A percentile compares a stretch with the other conserved stretches of the same genome.
Evolutionary conservation across 805 yeast genomes (phyloP).

Genomic region (Nakazawaea wyomingensis): DNA sequence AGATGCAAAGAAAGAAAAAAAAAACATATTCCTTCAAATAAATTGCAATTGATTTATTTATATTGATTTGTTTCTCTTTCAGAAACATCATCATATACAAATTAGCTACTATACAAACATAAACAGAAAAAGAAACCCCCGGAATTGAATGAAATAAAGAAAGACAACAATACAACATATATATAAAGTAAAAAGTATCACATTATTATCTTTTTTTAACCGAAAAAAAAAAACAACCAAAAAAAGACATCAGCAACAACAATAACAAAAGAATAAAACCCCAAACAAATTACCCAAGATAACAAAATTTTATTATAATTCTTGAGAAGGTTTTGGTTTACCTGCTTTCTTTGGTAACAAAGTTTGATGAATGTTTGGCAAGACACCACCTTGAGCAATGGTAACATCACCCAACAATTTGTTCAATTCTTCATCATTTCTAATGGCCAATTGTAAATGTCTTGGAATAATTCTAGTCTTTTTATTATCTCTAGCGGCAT

Average conservation of each 20-base stretch:
- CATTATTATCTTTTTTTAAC: no score
- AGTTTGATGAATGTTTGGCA: slow-evolving; percentile 94
- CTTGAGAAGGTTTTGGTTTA: slow-evolving; percentile 53
- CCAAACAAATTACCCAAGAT: no score
- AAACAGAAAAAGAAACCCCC: background rate
- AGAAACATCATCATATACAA: background rate
- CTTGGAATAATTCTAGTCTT: slow-evolving; percentile 98
- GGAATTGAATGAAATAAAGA: background rate
- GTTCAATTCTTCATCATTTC: slow-evolving; percentile 98
- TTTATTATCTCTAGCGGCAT: slow-evolving; percentile 98
- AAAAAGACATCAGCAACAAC: no score
- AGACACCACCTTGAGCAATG: slow-evolving; percentile 98
- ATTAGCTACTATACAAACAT: background rate
- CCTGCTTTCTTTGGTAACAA: slow-evolving; percentile 65
- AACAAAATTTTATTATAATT: slow-evolving; percentile 34
- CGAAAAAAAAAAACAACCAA: no score
- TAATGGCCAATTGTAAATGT: slow-evolving; percentile 96
- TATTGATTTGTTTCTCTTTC: background rate
- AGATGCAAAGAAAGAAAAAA: no score
- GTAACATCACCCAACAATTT: slow-evolving; percentile 89
- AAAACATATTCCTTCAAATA: background rate
- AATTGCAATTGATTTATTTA: background rate
- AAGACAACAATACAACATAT: background rate
- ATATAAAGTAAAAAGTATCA: background rate
- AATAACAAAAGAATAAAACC: no score